Evolutionary conservation across 2,329 filamentous ascomycete species (phyloP).

Genomic region (Botrytis fabae): DNA sequence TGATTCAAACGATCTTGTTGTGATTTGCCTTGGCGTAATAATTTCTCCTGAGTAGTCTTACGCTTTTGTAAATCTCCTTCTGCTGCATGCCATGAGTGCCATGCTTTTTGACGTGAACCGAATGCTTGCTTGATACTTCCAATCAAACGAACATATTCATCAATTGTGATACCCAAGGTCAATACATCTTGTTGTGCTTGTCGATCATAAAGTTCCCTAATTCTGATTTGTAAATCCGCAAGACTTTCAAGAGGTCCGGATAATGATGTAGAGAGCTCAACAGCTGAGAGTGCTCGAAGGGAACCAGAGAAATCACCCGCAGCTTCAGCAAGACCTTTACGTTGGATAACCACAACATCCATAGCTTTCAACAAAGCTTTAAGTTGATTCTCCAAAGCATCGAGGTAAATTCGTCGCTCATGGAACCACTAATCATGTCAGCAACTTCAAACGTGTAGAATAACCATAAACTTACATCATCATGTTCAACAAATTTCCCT

Average conservation of each 20-base stretch:
- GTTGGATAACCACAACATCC: constrained; percentile 86
- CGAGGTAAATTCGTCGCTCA: constrained; percentile 90
- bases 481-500: constrained; percentile 94
- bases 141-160: constrained; percentile 96
- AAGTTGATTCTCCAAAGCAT: constrained; percentile 88
- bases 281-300: constrained; percentile 86
- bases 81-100: constrained; percentile 88
- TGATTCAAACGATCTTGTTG: constrained; percentile 95
- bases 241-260: constrained; percentile 88
- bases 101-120: constrained; percentile 88
- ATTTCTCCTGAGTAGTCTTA: constrained; percentile 85
- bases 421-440: constrained; percentile 79
- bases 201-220: constrained; percentile 91
- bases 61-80: constrained; percentile 90
- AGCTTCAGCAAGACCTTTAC: constrained; percentile 90
- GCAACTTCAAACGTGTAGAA: constrained; percentile 13
- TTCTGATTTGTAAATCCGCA: constrained; percentile 89
- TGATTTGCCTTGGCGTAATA: constrained; percentile 90
- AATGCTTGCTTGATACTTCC: constrained; percentile 95
- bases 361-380: constrained; percentile 90
- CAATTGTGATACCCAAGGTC: constrained; percentile 94
- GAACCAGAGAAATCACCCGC: constrained; percentile 92
- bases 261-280: constrained; percentile 86
- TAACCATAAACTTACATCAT: constrained; percentile 65
- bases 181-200: constrained; percentile 96